Evolutionary conservation across 768 basidiomycete species (phyloP).

Genomic region (Termitomyces sp.): DNA sequence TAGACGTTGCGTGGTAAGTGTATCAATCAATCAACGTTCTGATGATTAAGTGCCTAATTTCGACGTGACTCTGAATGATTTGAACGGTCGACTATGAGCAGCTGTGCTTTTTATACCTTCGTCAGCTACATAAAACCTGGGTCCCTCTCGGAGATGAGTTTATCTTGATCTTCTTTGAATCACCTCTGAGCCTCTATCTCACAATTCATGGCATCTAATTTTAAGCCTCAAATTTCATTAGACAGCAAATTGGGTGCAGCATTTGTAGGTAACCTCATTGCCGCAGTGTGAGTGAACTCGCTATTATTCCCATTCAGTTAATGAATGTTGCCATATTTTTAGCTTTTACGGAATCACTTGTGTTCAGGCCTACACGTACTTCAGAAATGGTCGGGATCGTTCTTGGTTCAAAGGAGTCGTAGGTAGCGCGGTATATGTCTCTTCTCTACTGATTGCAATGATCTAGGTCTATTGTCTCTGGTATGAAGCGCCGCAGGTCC

Average conservation of each 20-base stretch:
- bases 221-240: not conserved
- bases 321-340: not conserved
- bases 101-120: not conserved
- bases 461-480: constrained; percentile 12
- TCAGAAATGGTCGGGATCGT: constrained; percentile 4
- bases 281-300: not conserved
- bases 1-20: too few species aligned
- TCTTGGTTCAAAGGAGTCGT: constrained; percentile 8
- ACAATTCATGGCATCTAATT: not conserved
- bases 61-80: constrained; percentile 13
- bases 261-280: not conserved
- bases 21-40: too few species aligned
- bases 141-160: too few species aligned
- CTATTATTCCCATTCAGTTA: not conserved
- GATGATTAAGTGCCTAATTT: not conserved
- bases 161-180: too few species aligned
- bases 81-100: not conserved
- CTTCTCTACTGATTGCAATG: not conserved
- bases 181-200: too few species aligned
- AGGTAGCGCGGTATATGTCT: not conserved
- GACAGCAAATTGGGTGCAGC: not conserved
- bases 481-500: not conserved
- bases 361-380: constrained; percentile 14
- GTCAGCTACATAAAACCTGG: not conserved
- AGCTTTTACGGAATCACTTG: constrained; percentile 27